These are phyloP conservation scores for Patellaria atrata DNA, from an alignment of 495 filamentous ascomycete genomes.

Conservation along the genomic window DNA sequence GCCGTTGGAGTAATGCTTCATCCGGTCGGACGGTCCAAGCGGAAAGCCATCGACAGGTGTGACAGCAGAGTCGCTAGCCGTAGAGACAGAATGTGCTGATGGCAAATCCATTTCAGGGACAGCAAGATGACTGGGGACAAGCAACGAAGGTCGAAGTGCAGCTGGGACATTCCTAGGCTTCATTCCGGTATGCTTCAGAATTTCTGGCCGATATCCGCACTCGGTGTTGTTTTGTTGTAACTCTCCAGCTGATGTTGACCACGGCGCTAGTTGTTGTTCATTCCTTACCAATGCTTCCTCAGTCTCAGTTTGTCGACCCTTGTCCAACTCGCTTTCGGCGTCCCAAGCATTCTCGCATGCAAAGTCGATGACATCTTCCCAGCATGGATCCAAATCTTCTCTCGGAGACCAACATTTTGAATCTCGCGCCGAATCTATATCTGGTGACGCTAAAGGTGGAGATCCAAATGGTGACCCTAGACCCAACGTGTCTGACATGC, in stretches of 20 bases:
- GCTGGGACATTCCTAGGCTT: no score
- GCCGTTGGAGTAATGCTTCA: constrained; percentile 21
- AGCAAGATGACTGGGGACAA: constrained; percentile 13
- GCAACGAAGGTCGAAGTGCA: constrained; percentile 10
- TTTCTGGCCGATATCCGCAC: background rate
- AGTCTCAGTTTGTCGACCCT: constrained; percentile 42
- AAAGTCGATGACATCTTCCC: constrained; percentile 93
- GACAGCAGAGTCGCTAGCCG: constrained; percentile 9
- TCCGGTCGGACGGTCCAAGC: background rate
- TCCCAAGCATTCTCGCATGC: constrained; percentile 86
- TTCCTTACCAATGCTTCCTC: constrained; percentile 1
- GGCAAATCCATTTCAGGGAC: constrained; percentile 16
- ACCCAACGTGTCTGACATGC: constrained; percentile 22
- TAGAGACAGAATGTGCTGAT: constrained; percentile 15
- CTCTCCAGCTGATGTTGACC: no score
- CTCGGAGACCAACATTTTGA: no score
- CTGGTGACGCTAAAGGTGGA: background rate
- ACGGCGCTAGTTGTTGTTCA: no score
- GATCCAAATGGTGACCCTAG: no score
- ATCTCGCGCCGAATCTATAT: no score
- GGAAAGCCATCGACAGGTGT: constrained; percentile 15
- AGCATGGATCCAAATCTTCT: constrained; percentile 44
- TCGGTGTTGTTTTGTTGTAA: no score
- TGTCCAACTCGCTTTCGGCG: constrained; percentile 81
- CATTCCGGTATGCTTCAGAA: background rate